Evolutionary conservation across 306 rosid genomes (phyloP).

Genomic region (Fagus sylvatica): DNA sequence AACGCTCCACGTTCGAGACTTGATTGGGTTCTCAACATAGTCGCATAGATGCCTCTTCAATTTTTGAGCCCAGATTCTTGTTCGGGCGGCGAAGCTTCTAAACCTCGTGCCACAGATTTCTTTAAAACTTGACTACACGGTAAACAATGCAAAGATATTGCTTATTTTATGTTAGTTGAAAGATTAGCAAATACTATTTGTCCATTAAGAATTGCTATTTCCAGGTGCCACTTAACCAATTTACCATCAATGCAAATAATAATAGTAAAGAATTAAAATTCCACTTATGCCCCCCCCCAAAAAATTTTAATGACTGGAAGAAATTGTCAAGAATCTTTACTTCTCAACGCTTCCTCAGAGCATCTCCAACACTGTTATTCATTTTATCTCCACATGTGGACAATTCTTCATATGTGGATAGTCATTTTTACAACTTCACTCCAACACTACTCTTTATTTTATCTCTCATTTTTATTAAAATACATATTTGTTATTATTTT

Average conservation of each 20-base stretch:
- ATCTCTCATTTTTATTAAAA: no score
- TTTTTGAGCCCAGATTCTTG: conserved; percentile 33
- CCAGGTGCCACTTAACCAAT: background rate
- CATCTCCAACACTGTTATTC: no score
- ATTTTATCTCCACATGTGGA: no score
- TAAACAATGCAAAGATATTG: conserved; percentile 3
- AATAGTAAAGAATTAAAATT: background rate
- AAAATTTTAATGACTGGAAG: no score
- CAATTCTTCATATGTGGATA: no score
- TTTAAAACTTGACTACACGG: conserved; percentile 11
- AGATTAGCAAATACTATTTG: background rate
- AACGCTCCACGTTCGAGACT: conserved; percentile 29
- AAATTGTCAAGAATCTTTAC: no score
- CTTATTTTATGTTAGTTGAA: background rate
- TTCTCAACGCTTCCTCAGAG: no score
- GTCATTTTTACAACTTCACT: no score
- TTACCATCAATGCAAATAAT: no score
- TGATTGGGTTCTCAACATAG: conserved; percentile 4
- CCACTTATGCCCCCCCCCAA: background rate
- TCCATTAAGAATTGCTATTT: background rate
- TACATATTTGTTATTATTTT: no score
- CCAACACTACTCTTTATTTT: no score
- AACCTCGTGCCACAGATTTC: conserved; percentile 35
- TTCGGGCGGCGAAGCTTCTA: conserved; percentile 58
- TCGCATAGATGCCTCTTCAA: conserved; percentile 33